Evolutionary conservation across 1,139 yeast species (phyloP).

Genomic region (Diutina mesorugosa): DNA sequence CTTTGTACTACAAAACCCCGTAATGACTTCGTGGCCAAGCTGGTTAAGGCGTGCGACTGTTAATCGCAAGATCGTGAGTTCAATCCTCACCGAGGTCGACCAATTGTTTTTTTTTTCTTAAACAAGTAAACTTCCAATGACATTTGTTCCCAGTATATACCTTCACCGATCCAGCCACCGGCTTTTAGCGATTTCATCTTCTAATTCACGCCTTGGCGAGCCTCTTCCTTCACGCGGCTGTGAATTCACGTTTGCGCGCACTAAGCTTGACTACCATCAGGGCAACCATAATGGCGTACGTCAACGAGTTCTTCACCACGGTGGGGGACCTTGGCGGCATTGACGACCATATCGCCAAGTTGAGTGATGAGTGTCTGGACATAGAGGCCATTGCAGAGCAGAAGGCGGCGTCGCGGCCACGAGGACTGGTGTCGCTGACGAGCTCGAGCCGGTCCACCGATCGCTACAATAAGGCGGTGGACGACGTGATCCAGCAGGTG

Average conservation of each 20-base stretch:
- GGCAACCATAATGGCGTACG: not conserved
- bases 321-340: not conserved
- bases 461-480: not conserved
- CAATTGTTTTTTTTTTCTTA: not conserved
- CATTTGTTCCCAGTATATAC: no score
- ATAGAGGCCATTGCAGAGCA: not conserved
- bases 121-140: no score
- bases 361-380: not conserved
- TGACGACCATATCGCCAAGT: not conserved
- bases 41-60: constrained; percentile 48
- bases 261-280: not conserved
- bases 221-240: not conserved
- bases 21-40: constrained; percentile 40
- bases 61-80: constrained; percentile 15
- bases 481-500: not conserved
- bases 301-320: not conserved
- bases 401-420: not conserved
- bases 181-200: no score
- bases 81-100: constrained; percentile 5
- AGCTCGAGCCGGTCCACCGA: not conserved
- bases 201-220: no score
- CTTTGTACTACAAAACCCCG: not conserved
- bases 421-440: not conserved
- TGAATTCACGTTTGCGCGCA: not conserved
- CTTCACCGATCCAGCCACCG: no score